phyloP scores from a whole-genome alignment of 2,329 filamentous ascomycete species.

The Trichoderma arundinaceum region DNA sequence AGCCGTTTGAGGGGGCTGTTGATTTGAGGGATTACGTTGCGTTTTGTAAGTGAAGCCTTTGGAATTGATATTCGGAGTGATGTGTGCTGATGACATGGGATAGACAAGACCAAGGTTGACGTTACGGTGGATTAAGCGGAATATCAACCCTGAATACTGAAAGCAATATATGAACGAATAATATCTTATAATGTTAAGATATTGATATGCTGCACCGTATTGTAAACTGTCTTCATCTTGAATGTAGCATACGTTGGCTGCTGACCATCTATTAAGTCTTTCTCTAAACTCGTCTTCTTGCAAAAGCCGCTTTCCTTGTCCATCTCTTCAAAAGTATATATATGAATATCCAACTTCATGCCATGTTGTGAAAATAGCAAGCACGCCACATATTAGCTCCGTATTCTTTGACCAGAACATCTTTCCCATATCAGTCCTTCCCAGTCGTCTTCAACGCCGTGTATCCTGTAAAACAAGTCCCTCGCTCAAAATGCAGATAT shows the following conservation, averaged over 20 bases:
- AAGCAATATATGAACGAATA: not conserved
- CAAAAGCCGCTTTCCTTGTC: not conserved
- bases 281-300: not conserved
- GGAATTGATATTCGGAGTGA: not conserved
- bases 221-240: too few relatives aligned
- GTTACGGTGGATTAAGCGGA: slow-evolving; percentile 33
- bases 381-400: not conserved
- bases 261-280: not conserved
- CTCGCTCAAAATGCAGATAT: slow-evolving; percentile 13
- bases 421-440: not conserved
- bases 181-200: not conserved
- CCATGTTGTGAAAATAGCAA: not conserved
- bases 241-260: too few relatives aligned
- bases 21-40: slow-evolving; percentile 62
- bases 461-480: not conserved
- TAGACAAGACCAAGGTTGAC: slow-evolving; percentile 46
- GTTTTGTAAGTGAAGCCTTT: slow-evolving; percentile 56
- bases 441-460: slow-evolving; percentile 23
- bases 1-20: slow-evolving; percentile 54
- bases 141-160: not conserved
- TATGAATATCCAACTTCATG: not conserved
- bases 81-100: slow-evolving; percentile 23
- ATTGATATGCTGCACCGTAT: too few relatives aligned
- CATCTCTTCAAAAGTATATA: not conserved
- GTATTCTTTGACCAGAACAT: not conserved